Percentiles rank a stretch among this genome's conserved stretches.
phyloP scores from a whole-genome alignment of 352 stramenopile species.

The Thraustochytrium aureum region DNA sequence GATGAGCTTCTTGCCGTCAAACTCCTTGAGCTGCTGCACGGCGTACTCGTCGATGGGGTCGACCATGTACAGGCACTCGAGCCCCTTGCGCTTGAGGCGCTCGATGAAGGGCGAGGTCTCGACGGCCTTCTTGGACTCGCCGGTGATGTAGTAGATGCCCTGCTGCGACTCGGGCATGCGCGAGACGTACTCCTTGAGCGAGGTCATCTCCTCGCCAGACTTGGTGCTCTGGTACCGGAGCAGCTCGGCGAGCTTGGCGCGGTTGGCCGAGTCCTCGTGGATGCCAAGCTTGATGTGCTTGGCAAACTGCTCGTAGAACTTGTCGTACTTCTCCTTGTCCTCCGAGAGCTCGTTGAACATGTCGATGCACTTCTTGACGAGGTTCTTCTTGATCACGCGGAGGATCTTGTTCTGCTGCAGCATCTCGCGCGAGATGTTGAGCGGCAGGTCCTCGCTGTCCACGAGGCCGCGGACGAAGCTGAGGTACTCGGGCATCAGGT shows the following conservation, averaged over 20 bases:
- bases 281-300: conserved; percentile 99
- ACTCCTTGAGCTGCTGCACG: conserved; percentile 99
- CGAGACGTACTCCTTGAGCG: conserved; percentile 98
- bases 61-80: conserved; percentile 99
- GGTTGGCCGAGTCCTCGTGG: conserved; percentile 99
- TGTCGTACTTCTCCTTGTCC: conserved; percentile 96
- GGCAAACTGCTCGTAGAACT: conserved; percentile 99
- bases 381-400: conserved; percentile 99
- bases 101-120: conserved; percentile 99
- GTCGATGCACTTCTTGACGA: conserved; percentile 98
- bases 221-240: conserved; percentile 98
- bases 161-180: conserved; percentile 95
- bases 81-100: conserved; percentile 99
- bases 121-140: conserved; percentile 98
- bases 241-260: conserved; percentile 98
- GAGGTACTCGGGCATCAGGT: conserved; percentile 99
- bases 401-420: conserved; percentile 99
- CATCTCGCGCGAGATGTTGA: conserved; percentile 99
- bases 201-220: conserved; percentile 94
- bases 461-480: conserved; percentile 99
- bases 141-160: conserved; percentile 99
- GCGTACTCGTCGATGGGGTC: conserved; percentile 99
- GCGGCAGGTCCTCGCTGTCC: conserved; percentile 98
- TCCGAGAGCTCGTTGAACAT: conserved; percentile 99
- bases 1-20: conserved; percentile 99